Evolutionary conservation across 2,329 filamentous ascomycete species (phyloP).

Genomic region (Intubia oerlemansii): DNA sequence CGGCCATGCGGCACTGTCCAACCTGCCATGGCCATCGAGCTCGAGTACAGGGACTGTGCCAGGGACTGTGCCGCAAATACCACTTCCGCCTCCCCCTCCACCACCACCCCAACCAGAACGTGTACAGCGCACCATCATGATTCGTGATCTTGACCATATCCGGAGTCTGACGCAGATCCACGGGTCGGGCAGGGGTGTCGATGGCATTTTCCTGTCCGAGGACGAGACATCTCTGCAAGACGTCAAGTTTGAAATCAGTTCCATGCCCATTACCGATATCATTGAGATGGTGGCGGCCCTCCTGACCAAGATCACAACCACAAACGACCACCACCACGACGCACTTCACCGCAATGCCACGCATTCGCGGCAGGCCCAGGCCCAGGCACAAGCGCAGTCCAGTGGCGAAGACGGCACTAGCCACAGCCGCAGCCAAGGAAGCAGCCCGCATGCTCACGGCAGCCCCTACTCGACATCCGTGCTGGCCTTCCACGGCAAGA

Average conservation of each 20-base stretch:
- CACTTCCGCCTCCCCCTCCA: no score
- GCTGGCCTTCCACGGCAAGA: conserved; percentile 92
- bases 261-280: conserved; percentile 90
- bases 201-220: conserved; percentile 24
- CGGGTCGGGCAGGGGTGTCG: conserved; percentile 23
- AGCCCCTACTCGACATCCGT: conserved; percentile 43
- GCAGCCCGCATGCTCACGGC: conserved; percentile 11
- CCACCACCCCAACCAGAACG: no score
- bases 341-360: conserved; percentile 53
- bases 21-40: no score
- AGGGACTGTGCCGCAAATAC: no score
- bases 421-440: no score
- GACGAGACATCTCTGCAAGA: conserved; percentile 30
- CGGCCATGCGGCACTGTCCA: no score
- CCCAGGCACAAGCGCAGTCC: conserved; percentile 3
- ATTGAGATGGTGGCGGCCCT: conserved; percentile 98
- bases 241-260: conserved; percentile 83
- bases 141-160: conserved; percentile 79
- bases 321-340: conserved; percentile 87
- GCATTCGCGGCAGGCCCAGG: conserved; percentile 32
- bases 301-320: conserved; percentile 89
- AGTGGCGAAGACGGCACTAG: conserved; percentile 14
- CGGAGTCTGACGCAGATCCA: conserved; percentile 67
- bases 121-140: conserved; percentile 41
- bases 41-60: no score